These are phyloP conservation scores for Apiospora phragmitis DNA, from an alignment of 2,329 filamentous ascomycete genomes.

Conservation along the genomic window DNA sequence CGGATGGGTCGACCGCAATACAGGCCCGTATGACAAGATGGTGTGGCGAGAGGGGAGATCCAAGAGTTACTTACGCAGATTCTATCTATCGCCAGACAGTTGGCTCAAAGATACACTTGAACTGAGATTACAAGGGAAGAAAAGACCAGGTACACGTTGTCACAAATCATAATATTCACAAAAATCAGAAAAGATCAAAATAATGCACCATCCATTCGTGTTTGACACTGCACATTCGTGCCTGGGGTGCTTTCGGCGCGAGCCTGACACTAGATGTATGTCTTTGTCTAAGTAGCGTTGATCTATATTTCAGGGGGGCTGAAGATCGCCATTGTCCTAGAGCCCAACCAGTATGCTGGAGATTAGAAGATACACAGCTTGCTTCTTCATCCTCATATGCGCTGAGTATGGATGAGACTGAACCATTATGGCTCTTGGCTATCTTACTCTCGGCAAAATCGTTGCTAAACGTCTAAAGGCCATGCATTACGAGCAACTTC, in stretches of 20 bases:
- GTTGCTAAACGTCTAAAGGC: not conserved
- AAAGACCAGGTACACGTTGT: no score
- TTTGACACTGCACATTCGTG: not conserved
- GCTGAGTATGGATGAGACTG: not conserved
- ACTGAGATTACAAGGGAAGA: no score
- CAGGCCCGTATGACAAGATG: no score
- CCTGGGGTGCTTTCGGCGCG: not conserved
- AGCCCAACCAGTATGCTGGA: not conserved
- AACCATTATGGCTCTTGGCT: not conserved
- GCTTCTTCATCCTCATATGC: not conserved
- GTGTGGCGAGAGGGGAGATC: no score
- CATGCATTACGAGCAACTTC: not conserved
- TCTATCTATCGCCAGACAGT: no score
- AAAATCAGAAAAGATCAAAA: not conserved
- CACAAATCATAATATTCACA: no score
- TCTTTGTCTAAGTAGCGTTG: not conserved
- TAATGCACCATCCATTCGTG: not conserved
- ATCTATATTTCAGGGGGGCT: slow-evolving; percentile 7
- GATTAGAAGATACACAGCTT: not conserved
- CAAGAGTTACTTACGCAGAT: no score
- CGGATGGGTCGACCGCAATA: no score
- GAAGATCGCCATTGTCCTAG: not conserved
- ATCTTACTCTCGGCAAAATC: not conserved
- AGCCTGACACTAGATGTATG: not conserved
- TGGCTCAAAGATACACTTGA: no score